These are phyloP conservation scores for Plantago coronopus DNA, from an alignment of 305 asterid species.

Conservation along the genomic window DNA sequence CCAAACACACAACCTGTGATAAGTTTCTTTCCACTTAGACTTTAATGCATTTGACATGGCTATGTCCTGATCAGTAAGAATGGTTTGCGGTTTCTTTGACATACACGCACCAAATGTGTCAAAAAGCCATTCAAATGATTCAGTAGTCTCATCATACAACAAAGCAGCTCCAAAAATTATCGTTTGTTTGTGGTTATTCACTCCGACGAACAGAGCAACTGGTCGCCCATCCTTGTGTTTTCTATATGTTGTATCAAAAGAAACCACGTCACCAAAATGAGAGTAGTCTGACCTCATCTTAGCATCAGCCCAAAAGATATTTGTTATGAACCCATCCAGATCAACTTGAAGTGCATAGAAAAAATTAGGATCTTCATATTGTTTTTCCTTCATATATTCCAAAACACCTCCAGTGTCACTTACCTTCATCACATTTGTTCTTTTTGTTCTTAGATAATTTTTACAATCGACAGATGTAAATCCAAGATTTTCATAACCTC, in stretches of 20 bases:
- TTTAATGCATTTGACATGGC: background rate
- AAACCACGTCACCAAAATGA: conserved; percentile 3
- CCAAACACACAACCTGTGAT: background rate
- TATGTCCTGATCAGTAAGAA: background rate
- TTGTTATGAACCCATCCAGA: background rate
- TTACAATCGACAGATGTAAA: background rate
- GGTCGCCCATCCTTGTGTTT: conserved; percentile 6
- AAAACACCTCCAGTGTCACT: conserved; percentile 7
- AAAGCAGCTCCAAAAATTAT: conserved; percentile 3
- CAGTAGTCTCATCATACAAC: background rate
- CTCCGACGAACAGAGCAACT: background rate
- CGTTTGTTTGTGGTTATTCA: background rate
- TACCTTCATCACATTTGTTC: background rate
- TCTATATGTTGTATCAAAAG: conserved; percentile 6
- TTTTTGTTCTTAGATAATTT: background rate
- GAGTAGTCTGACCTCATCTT: background rate
- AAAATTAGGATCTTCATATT: conserved; percentile 1
- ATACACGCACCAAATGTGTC: background rate
- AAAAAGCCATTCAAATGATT: background rate
- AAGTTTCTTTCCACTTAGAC: background rate
- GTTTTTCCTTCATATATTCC: background rate
- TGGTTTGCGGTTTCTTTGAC: conserved; percentile 1
- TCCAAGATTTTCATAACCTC: background rate
- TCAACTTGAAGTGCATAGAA: background rate
- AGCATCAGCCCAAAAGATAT: background rate